Evolutionary conservation across 2,329 filamentous ascomycete genomes (phyloP), one percentile per base, ranked within the genome.

Genomic region (Colletotrichum spinosum): DNA sequence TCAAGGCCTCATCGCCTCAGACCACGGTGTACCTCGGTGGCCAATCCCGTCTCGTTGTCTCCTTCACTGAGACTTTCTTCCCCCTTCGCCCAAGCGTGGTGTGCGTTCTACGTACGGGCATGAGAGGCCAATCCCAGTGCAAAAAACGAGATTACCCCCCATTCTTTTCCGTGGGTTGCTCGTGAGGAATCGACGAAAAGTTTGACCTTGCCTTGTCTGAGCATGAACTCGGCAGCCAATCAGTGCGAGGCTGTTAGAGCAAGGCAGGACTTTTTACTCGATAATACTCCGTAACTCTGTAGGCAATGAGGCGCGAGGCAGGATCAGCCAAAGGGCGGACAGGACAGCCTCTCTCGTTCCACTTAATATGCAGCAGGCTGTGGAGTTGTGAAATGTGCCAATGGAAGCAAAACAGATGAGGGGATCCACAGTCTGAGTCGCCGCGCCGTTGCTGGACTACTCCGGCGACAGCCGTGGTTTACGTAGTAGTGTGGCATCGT

Each of bases 1-100:
- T 9, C 34, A 17, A 10, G 11, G 44, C 25, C 45, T 49, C 55
- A 57, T 57, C 35, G 34, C 41, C 46, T 50, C 44, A 44, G 55
- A 51, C 55, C 55, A 58, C 34, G 46, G 33, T 58, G 39, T 42
- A 15, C 15, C 51, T 54, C 53, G 53, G 34, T 46, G 53, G 53
- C 53, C 53, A 55, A 55, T 55, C 41, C 33, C n/a, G 44, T 46
- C 25, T 46, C 15, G 37, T 41, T 38, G 25, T 10, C 35, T 33
- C 13, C 17, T 58, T 51, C 55, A 48, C 25, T 58, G 55, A 51
- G 55, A 58, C 44, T 25, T 25, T 25, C 25, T 25, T 25, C 4
- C 25, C 25, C 25, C 25, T 25, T 25, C 25, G 25, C 3, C 25
- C 25, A 25, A 25, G 25, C 4, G 25, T 25, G 25, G 25, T 25